Base-by-base conservation (phyloP, 768 basidiomycete genomes). In the Clavulina sp. region DNA sequence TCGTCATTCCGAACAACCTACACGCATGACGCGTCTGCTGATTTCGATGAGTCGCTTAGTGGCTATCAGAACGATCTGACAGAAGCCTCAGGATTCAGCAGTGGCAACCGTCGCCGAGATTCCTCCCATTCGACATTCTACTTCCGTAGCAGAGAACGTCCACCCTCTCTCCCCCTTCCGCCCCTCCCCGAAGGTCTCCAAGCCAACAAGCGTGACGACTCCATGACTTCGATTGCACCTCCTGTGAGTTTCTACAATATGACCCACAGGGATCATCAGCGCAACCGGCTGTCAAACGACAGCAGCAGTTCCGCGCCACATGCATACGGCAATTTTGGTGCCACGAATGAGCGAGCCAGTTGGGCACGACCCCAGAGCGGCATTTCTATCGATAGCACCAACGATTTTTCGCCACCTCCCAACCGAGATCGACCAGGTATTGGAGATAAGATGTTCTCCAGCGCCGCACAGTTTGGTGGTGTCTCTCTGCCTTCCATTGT, bases 371-470 rank as follows among this genome's bases (percentile, higher is more conserved):
- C 80, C 55, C 59, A 57, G 54, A 69, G 68, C 19, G 56, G 50
- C 18, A 32, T 38, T 21, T 41, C 31, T 49, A 60, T 72, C 1
- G 84, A 86, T 55, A 86, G 84, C 0, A 62, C 76, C 30, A 63
- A 71, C 59, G 85, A 80, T 57, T 77, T 81, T 43, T 74, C 73
- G 55, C 78, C 81, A 6, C 69, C 64, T 2, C 63, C 68, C 57
- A 67, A 72, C n/a, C 63, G 81, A 0, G 76, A 72, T 1, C 73
- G 84, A 6, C 85, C 85, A 1, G 82, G 78, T 2, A 61, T 87
- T 3, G 84, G 85, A 1, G 85, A 88, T 63, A 88, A 86, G 72
- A 88, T 88, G 85, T 82, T 88, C 56, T 78, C 81, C 33, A 77
- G 70, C 30, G 56, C 52, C 19, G 72, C 65, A 9, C 75, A 75